Evolutionary conservation across 1,284 basidiomycete species (phyloP).

Genomic region (Tylopilus sp.): DNA sequence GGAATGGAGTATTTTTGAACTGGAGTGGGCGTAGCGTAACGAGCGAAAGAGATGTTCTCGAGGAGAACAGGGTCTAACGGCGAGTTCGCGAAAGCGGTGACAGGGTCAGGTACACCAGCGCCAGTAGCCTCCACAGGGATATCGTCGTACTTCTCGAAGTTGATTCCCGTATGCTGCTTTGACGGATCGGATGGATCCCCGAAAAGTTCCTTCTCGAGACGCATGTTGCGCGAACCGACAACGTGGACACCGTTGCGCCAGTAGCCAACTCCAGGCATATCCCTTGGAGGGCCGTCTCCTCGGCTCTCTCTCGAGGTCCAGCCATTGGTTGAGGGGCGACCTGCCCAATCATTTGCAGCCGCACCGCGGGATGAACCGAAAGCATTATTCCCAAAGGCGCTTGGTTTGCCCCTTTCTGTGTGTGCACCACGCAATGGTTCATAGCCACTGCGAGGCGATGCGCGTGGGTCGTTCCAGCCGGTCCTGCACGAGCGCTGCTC

Average conservation of each 20-base stretch:
- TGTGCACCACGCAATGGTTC: conserved; percentile 44
- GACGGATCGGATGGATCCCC: conserved; percentile 84
- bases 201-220: conserved; percentile 94
- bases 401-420: conserved; percentile 46
- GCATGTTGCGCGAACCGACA: conserved; percentile 74
- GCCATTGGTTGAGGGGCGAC: conserved; percentile 38
- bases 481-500: conserved; percentile 41
- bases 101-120: conserved; percentile 90
- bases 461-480: conserved; percentile 71
- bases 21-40: conserved; percentile 93
- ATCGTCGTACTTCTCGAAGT: conserved; percentile 99
- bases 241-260: conserved; percentile 93
- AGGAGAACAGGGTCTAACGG: conserved; percentile 92
- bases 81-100: conserved; percentile 82
- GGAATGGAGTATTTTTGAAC: conserved; percentile 99
- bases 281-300: conserved; percentile 45
- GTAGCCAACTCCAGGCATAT: conserved; percentile 65
- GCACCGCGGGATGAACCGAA: conserved; percentile 39
- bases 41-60: conserved; percentile 92
- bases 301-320: conserved; percentile 36
- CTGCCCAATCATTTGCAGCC: conserved; percentile 47
- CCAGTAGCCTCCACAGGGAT: conserved; percentile 99
- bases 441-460: conserved; percentile 56
- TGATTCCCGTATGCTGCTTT: conserved; percentile 94
- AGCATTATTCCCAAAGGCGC: conserved; percentile 35